Conservation (phyloP, 1,139 yeast species). For the Debaryomyces sp. region DNA sequence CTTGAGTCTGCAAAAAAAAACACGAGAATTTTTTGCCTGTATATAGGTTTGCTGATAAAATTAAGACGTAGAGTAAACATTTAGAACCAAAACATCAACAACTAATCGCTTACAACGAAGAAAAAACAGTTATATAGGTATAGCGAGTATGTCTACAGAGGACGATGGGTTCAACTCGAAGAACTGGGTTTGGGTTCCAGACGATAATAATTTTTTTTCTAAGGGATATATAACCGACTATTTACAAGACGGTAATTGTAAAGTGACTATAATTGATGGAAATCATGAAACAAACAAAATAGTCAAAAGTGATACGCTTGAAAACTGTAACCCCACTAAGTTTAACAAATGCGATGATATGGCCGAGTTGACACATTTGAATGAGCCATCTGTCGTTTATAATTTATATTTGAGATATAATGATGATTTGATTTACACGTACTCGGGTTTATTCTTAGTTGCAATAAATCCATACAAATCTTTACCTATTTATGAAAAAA, state of each 20-base stretch:
- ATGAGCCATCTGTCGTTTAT: constrained; percentile 91
- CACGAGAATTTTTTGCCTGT: not conserved
- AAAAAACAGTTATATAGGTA: not conserved
- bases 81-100: constrained; percentile 8
- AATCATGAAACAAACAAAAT: constrained; percentile 35
- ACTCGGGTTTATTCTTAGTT: constrained; percentile 85
- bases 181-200: constrained; percentile 85
- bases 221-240: constrained; percentile 70
- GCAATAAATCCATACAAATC: constrained; percentile 91
- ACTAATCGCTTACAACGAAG: not conserved
- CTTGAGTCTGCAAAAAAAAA: not conserved
- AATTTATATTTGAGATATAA: constrained; percentile 77
- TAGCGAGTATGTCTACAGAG: constrained; percentile 27
- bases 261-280: constrained; percentile 56
- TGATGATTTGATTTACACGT: constrained; percentile 76
- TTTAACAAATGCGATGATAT: constrained; percentile 91
- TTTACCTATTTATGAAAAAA: constrained; percentile 72
- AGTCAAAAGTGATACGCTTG: constrained; percentile 50
- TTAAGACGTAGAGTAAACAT: not conserved
- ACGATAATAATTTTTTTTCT: constrained; percentile 60
- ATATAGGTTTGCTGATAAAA: constrained; percentile 2
- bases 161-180: constrained; percentile 57
- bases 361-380: constrained; percentile 93
- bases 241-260: constrained; percentile 49
- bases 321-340: constrained; percentile 84